Evolutionary conservation across 139 green algal species (phyloP).

Genomic region (Ostreobium quekettii): DNA sequence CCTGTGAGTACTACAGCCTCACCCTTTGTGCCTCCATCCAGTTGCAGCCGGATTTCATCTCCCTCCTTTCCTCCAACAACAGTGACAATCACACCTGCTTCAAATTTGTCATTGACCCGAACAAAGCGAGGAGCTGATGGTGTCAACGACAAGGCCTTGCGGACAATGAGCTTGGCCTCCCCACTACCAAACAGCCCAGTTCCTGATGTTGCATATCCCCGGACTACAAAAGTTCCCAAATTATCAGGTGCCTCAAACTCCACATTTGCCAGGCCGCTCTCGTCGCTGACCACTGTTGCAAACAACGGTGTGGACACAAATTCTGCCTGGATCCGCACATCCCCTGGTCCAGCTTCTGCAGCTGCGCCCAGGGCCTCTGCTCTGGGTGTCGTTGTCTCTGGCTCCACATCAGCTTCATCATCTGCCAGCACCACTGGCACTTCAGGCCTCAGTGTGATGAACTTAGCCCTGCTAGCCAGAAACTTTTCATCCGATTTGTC

Average conservation of each 20-base stretch:
- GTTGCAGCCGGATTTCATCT: too few relatives aligned
- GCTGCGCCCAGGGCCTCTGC: too few relatives aligned
- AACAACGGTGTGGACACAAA: conserved; percentile 16
- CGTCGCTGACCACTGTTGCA: background rate
- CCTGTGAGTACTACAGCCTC: too few relatives aligned
- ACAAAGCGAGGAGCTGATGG: conserved; percentile 40
- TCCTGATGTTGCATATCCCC: conserved; percentile 18
- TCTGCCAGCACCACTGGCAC: too few relatives aligned
- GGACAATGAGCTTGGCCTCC: conserved; percentile 36
- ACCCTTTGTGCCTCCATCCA: too few relatives aligned
- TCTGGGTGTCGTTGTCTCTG: too few relatives aligned
- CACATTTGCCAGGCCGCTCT: background rate
- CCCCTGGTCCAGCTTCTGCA: too few relatives aligned
- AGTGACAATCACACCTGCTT: conserved; percentile 43
- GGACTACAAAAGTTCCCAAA: conserved; percentile 34
- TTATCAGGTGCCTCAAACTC: conserved; percentile 29
- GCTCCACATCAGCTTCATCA: too few relatives aligned
- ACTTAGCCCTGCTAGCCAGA: too few relatives aligned
- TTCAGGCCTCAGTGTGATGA: too few relatives aligned
- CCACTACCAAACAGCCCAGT: conserved; percentile 31
- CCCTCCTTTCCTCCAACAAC: background rate
- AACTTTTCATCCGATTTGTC: too few relatives aligned
- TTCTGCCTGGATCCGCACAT: conserved; percentile 1
- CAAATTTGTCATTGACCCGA: conserved; percentile 43
- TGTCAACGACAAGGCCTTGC: conserved; percentile 41